Evolutionary conservation across 768 basidiomycete genomes (phyloP).

Genomic region (Macrolepiota dolichaula): DNA sequence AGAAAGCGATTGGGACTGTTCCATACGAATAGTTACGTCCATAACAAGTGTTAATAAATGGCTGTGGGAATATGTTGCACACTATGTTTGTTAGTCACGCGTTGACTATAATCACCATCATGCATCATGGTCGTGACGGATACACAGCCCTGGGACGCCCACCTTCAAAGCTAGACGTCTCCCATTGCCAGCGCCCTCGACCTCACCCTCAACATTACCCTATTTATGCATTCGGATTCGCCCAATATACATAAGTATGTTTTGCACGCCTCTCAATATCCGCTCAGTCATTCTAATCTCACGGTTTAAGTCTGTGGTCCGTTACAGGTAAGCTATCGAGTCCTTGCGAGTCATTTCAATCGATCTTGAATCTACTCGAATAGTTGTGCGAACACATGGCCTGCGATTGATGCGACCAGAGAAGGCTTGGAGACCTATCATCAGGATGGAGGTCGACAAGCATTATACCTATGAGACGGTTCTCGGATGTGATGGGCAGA

Average conservation of each 20-base stretch:
- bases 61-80: neutral
- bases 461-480: conserved; percentile 50
- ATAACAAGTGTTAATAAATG: neutral
- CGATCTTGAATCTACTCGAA: neutral
- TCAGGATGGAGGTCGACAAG: conserved; percentile 53
- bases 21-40: neutral
- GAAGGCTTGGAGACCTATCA: conserved; percentile 65
- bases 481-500: conserved; percentile 69
- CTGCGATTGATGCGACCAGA: conserved; percentile 52
- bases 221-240: neutral
- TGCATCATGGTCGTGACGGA: neutral
- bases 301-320: conserved; percentile 26
- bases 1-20: conserved; percentile 14
- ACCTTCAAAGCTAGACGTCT: neutral
- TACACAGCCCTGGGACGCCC: neutral
- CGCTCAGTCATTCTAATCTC: neutral
- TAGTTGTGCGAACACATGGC: conserved; percentile 41
- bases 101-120: neutral
- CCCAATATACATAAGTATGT: neutral
- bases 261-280: neutral
- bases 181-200: neutral
- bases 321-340: conserved; percentile 23
- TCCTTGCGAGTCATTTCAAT: neutral
- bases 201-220: neutral
- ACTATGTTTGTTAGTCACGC: neutral